Percentiles rank a stretch among this genome's conserved stretches.
phyloP scores from a whole-genome alignment of 116 monocot species.

The Cymodocea nodosa region DNA sequence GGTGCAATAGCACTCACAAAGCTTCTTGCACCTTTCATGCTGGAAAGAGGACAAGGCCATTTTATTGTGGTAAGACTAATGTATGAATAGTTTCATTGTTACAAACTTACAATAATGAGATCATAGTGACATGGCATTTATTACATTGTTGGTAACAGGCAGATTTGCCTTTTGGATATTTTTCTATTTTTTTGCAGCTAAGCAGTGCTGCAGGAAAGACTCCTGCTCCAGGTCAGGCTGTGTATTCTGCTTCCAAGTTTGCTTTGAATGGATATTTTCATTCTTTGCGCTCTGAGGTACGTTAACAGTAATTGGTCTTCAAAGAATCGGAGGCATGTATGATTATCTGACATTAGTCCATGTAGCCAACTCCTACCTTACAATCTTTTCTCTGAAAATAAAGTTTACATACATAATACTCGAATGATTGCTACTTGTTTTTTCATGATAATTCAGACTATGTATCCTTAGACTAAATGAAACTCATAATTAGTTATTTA shows the following conservation, averaged over 20 bases:
- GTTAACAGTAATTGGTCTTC: neutral
- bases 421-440: too few relatives aligned
- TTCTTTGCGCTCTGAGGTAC: constrained; percentile 92
- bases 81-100: neutral
- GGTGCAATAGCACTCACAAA: constrained; percentile 83
- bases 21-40: constrained; percentile 80
- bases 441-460: too few relatives aligned
- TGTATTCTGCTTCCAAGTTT: constrained; percentile 92
- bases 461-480: too few relatives aligned
- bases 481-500: too few relatives aligned
- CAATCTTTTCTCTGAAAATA: too few relatives aligned
- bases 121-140: neutral
- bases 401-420: too few relatives aligned
- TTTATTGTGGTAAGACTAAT: constrained; percentile 75
- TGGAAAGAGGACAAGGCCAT: constrained; percentile 76
- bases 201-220: constrained; percentile 97
- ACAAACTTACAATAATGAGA: neutral
- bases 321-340: neutral
- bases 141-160: neutral
- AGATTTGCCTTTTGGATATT: constrained; percentile 6
- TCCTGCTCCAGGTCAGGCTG: constrained; percentile 91
- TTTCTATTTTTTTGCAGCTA: constrained; percentile 51
- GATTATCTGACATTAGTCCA: neutral
- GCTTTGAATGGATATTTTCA: constrained; percentile 96
- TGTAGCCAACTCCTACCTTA: too few relatives aligned